phyloP scores from a whole-genome alignment of 805 yeast genomes.

The Lachancea sp. region DNA sequence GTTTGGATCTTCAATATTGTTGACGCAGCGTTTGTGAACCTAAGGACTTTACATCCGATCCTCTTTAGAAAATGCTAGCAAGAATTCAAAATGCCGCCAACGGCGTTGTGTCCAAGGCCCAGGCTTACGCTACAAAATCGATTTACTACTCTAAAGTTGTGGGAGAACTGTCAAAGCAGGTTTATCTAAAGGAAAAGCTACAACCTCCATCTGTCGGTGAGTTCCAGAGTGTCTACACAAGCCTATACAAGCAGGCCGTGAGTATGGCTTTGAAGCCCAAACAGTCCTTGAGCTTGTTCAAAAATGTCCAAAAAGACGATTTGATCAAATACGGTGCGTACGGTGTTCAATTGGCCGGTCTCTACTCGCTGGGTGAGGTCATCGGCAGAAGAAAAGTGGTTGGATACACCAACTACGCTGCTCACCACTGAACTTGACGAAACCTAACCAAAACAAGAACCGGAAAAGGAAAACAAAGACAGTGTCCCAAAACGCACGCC shows the following conservation, averaged over 20 bases:
- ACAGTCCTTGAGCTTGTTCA: conserved; percentile 42
- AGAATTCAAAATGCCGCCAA: conserved; percentile 26
- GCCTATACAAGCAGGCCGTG: conserved; percentile 42
- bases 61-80: conserved; percentile 26
- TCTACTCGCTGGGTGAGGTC: conserved; percentile 91
- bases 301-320: conserved; percentile 48
- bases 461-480: no score
- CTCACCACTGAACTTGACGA: conserved; percentile 22
- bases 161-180: conserved; percentile 47
- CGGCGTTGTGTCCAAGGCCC: conserved; percentile 25
- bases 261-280: conserved; percentile 53
- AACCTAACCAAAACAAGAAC: neutral
- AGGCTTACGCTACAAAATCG: conserved; percentile 42
- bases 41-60: no score
- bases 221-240: conserved; percentile 66
- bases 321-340: conserved; percentile 63
- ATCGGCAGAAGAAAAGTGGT: conserved; percentile 91
- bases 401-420: conserved; percentile 58
- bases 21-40: no score
- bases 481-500: neutral
- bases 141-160: conserved; percentile 71
- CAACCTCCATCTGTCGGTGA: conserved; percentile 82
- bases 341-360: conserved; percentile 79
- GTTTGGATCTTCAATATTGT: no score
- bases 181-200: conserved; percentile 86